Percentiles rank a stretch among this genome's conserved stretches.
Evolutionary conservation across 768 basidiomycete genomes (phyloP).

Genomic region (Xerocomellus amylosporus): DNA sequence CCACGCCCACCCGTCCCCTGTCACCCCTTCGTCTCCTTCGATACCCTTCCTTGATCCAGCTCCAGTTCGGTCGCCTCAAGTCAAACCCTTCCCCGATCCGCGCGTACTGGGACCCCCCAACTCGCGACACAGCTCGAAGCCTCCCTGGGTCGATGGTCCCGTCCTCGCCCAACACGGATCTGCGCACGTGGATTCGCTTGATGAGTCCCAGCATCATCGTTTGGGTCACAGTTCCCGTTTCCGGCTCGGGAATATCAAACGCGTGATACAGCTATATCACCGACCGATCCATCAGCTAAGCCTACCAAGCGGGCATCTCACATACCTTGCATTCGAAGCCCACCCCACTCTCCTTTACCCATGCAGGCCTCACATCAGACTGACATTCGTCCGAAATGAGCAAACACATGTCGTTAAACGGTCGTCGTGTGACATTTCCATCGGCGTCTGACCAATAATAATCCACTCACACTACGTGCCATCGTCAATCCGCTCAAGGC

Average conservation of each 20-base stretch:
- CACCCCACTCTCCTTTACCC: slow-evolving; percentile 57
- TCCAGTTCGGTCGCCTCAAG: slow-evolving; percentile 42
- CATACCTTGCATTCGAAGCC: slow-evolving; percentile 61
- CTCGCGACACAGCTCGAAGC: slow-evolving; percentile 47
- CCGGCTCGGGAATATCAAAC: slow-evolving; percentile 45
- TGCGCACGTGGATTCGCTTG: slow-evolving; percentile 50
- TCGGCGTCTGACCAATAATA: slow-evolving; percentile 5
- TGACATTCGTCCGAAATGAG: slow-evolving; percentile 24
- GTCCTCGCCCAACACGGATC: slow-evolving; percentile 46
- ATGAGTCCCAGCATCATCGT: slow-evolving; percentile 54
- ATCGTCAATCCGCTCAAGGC: slow-evolving; percentile 55
- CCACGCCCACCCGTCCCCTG: slow-evolving; percentile 7
- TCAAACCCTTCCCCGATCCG: slow-evolving; percentile 47
- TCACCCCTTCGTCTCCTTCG: slow-evolving; percentile 2
- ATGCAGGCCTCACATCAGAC: slow-evolving; percentile 48
- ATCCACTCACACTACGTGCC: slow-evolving; percentile 47
- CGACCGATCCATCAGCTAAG: slow-evolving; percentile 18
- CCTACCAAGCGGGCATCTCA: slow-evolving; percentile 18
- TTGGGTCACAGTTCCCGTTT: slow-evolving; percentile 37
- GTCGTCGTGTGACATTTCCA: slow-evolving; percentile 11
- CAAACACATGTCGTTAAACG: slow-evolving; percentile 2
- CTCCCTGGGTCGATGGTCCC: slow-evolving; percentile 45
- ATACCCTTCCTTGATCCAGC: slow-evolving; percentile 17
- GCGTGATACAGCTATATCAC: slow-evolving; percentile 45
- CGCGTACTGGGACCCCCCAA: slow-evolving; percentile 51